These are phyloP conservation scores for Hypoxylon perforatum DNA, from an alignment of 495 filamentous ascomycete genomes.

Conservation along the genomic window DNA sequence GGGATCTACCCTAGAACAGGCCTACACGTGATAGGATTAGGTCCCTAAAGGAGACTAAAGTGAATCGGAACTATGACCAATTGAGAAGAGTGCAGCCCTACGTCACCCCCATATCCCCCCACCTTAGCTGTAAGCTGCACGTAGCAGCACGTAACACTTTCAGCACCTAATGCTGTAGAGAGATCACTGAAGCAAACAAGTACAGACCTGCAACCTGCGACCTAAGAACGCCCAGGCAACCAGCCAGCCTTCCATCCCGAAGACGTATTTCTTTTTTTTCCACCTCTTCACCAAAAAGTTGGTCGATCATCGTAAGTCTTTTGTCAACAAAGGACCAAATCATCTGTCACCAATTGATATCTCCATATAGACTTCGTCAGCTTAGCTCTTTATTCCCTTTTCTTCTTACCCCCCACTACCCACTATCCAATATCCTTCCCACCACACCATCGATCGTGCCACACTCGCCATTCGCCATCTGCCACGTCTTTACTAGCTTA, in stretches of 20 bases:
- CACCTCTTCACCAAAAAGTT: neutral
- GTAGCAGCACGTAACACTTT: slow-evolving; percentile 1
- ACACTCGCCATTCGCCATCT: slow-evolving; percentile 12
- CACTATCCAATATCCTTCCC: neutral
- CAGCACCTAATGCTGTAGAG: neutral
- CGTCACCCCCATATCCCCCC: slow-evolving; percentile 46
- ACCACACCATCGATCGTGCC: slow-evolving; percentile 24
- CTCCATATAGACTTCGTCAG: neutral
- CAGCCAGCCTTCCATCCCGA: neutral
- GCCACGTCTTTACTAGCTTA: neutral
- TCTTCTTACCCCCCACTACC: neutral
- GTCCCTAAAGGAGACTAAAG: neutral
- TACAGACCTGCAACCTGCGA: neutral
- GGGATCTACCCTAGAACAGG: no score
- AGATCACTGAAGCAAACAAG: neutral
- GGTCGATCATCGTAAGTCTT: neutral
- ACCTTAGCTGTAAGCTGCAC: slow-evolving; percentile 25
- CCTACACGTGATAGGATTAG: neutral
- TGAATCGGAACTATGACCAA: slow-evolving; percentile 19
- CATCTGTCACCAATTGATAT: neutral
- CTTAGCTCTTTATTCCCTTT: neutral
- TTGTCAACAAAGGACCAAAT: neutral
- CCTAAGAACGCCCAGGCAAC: neutral
- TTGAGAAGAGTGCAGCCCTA: slow-evolving; percentile 36
- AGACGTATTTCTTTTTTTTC: neutral